Evolutionary conservation across 345 rosid genomes (phyloP).

Genomic region (Acer saccharum): DNA sequence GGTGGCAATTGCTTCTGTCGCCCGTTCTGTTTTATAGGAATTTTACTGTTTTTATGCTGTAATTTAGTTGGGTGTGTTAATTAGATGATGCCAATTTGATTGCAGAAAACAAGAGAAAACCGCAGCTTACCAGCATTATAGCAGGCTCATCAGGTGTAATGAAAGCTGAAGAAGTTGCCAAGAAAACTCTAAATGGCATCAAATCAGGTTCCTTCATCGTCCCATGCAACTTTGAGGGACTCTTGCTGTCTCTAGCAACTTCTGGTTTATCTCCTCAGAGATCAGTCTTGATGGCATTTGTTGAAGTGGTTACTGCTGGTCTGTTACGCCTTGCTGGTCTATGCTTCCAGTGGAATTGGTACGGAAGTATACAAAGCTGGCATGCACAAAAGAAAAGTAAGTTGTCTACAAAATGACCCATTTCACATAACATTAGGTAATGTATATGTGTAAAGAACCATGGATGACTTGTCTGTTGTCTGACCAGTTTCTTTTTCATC

Average conservation of each 20-base stretch:
- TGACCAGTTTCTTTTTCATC: background rate
- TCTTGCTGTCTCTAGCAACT: constrained; percentile 57
- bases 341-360: constrained; percentile 81
- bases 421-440: background rate
- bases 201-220: constrained; percentile 62
- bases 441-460: too few relatives aligned
- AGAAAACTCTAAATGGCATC: constrained; percentile 69
- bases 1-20: background rate
- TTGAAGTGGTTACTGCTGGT: constrained; percentile 65
- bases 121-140: constrained; percentile 60
- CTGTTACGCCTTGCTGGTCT: constrained; percentile 51
- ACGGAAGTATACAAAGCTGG: constrained; percentile 59
- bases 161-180: constrained; percentile 83
- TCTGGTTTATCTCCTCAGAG: constrained; percentile 82
- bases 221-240: constrained; percentile 79
- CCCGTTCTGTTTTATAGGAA: background rate
- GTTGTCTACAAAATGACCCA: constrained; percentile 8
- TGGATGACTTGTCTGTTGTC: too few relatives aligned
- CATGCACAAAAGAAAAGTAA: constrained; percentile 31
- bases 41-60: background rate
- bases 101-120: constrained; percentile 69
- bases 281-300: constrained; percentile 69
- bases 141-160: constrained; percentile 62
- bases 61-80: background rate
- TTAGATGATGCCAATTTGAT: constrained; percentile 3